Conservation (phyloP, 805 yeast genomes). For the Hanseniaspora hatyaiensis region DNA sequence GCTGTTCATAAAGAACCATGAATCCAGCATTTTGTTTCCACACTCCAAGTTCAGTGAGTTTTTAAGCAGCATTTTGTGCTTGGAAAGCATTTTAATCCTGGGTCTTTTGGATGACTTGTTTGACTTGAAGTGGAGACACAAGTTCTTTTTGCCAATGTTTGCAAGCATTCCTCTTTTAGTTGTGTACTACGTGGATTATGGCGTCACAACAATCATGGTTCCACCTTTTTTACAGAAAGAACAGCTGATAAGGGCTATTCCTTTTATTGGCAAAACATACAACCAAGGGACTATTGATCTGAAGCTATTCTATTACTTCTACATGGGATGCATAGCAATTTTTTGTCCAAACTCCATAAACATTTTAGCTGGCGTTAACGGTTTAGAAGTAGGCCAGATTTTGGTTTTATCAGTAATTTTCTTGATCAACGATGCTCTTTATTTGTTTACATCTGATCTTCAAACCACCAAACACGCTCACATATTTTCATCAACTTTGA, state of each 20-base stretch:
- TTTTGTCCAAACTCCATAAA: conserved; percentile 95
- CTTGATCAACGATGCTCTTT: conserved; percentile 64
- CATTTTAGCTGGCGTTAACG: conserved; percentile 91
- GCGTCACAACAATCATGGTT: conserved; percentile 74
- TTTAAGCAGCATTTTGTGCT: conserved; percentile 69
- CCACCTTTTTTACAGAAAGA: conserved; percentile 50
- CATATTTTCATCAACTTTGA: conserved; percentile 61
- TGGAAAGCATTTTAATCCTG: conserved; percentile 70
- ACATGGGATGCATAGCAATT: conserved; percentile 85
- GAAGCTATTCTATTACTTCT: conserved; percentile 67
- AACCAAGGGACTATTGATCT: conserved; percentile 42
- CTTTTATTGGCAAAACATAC: conserved; percentile 13
- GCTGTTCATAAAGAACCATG: conserved; percentile 49
- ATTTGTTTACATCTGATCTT: conserved; percentile 39
- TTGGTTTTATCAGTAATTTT: conserved; percentile 62
- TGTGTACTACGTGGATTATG: conserved; percentile 87
- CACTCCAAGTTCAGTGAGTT: conserved; percentile 75
- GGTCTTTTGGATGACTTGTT: conserved; percentile 92
- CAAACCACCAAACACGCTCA: conserved; percentile 69
- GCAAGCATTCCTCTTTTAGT: conserved; percentile 84
- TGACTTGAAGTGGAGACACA: conserved; percentile 95
- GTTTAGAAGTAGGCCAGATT: conserved; percentile 92
- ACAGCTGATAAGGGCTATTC: conserved; percentile 25
- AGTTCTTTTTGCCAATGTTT: conserved; percentile 87
- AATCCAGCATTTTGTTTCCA: conserved; percentile 39